phyloP scores from a whole-genome alignment of 108 stramenopile genomes.

The Stephanodiscus minutulus region DNA sequence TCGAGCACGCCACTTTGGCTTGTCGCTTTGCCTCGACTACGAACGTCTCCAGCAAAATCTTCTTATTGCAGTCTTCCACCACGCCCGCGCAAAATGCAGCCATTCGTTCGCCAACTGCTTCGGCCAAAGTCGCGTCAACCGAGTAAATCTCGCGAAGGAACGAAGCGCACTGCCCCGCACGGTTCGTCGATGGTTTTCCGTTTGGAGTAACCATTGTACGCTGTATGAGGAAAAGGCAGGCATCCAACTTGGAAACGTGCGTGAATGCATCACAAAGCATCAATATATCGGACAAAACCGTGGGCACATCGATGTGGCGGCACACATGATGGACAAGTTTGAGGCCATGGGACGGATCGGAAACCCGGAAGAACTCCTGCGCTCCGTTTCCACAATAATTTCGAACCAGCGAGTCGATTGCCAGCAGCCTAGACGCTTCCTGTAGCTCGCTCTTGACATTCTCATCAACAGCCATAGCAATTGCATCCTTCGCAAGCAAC shows the following conservation, averaged over 20 bases:
- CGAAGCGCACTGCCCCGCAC: conserved; percentile 39
- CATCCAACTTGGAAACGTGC: conserved; percentile 61
- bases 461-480: conserved; percentile 69
- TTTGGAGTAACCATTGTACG: conserved; percentile 41
- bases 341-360: conserved; percentile 71
- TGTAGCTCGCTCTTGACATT: conserved; percentile 71
- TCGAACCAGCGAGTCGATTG: conserved; percentile 72
- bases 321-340: conserved; percentile 70
- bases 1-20: conserved; percentile 25
- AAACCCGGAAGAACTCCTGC: conserved; percentile 78
- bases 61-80: conserved; percentile 33
- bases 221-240: conserved; percentile 59
- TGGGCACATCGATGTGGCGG: conserved; percentile 51
- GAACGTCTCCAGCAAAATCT: conserved; percentile 20
- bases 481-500: conserved; percentile 62
- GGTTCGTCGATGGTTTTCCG: conserved; percentile 6
- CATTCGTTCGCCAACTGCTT: conserved; percentile 34
- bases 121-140: conserved; percentile 29
- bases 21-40: conserved; percentile 30
- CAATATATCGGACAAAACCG: conserved; percentile 60
- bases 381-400: conserved; percentile 84
- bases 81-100: conserved; percentile 35
- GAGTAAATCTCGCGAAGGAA: conserved; percentile 30
- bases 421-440: conserved; percentile 73
- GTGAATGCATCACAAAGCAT: conserved; percentile 78